These are phyloP conservation scores for Paraconiothyrium brasiliense DNA, from an alignment of 2,329 filamentous ascomycete genomes.

Conservation along the genomic window DNA sequence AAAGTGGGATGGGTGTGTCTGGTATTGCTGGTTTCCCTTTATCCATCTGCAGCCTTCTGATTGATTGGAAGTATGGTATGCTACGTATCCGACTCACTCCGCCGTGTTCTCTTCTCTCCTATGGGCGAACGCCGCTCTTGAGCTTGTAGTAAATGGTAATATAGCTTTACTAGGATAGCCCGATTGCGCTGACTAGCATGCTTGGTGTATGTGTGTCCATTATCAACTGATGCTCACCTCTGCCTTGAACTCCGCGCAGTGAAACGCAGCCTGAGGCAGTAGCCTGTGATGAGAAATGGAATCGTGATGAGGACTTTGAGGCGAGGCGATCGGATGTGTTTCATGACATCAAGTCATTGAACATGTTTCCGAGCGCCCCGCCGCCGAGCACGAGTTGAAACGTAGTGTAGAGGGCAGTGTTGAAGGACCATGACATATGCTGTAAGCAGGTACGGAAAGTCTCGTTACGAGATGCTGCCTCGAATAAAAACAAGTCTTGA, in stretches of 20 bases:
- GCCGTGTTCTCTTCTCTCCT: too few relatives aligned
- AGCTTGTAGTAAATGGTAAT: neutral
- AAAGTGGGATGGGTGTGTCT: too few relatives aligned
- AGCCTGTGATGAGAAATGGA: neutral
- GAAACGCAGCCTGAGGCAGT: constrained; percentile 13
- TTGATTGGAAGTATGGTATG: too few relatives aligned
- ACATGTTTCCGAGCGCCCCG: neutral
- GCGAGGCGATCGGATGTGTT: neutral
- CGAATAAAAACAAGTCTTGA: too few relatives aligned
- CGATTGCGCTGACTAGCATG: constrained; percentile 1
- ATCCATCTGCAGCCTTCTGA: too few relatives aligned
- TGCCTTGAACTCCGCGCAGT: neutral
- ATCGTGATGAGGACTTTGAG: too few relatives aligned
- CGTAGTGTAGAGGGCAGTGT: neutral
- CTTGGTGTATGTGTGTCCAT: neutral
- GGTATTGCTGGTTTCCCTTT: too few relatives aligned
- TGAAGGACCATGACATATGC: neutral
- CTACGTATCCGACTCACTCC: too few relatives aligned
- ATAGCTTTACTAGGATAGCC: neutral
- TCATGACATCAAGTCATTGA: neutral
- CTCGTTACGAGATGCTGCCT: neutral
- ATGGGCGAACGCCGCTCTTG: neutral
- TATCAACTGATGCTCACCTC: neutral
- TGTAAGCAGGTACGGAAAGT: neutral
- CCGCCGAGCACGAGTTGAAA: neutral